Base-by-base conservation (phyloP, 306 rosid species). In the Lathyrus tuberosus region DNA sequence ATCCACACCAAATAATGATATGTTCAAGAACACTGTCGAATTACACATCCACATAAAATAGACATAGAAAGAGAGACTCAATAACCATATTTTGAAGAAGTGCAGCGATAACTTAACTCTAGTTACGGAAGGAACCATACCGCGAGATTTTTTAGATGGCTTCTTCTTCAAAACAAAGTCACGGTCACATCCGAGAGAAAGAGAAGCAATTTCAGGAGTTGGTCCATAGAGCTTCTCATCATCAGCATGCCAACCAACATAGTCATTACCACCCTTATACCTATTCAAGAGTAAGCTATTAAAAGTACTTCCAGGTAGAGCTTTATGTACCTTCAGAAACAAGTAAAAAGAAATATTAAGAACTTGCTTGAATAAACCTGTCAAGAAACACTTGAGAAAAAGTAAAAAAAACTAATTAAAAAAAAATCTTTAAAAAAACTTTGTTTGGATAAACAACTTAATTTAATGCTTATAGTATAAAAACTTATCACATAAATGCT, bases 161-260 rank as follows among this genome's bases (percentile, higher is more conserved):
- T 77, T 90, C 83, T 75, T 88, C 82, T 87, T 94, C 89, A 94
- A 71, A 65, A 85, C 54, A 80, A 94, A 94, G 46, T 94, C 97
- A 12, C 98, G 96, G 1, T 94, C 95, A 41, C 97, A 94, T 66
- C 98, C 97, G 16, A 90, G 74, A 35, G 97, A 82, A 17, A 93
- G 67, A 9, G 98, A 90, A 54, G 95, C 98, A 67, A 90, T 94
- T 73, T 94, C 91, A 17, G 96, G 98, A 12, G 81, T 84, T 31
- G 83, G 80, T 22, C 95, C 97, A 76, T 94, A 94, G 41, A 94
- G 81, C 75, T 90, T 90, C 80, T 94, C 98, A 78, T 87, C 96
- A 69, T 94, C 98, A 73, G 98, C 80, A 81, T 94, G 98, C 98
- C 98, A 94, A 77, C 86, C 96, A 67, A 87, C 96, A 78, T 80